Percentiles rank a stretch among this genome's conserved stretches.
Evolutionary conservation across 805 yeast genomes (phyloP).

Genomic region (Nakazawaea wyomingensis): DNA sequence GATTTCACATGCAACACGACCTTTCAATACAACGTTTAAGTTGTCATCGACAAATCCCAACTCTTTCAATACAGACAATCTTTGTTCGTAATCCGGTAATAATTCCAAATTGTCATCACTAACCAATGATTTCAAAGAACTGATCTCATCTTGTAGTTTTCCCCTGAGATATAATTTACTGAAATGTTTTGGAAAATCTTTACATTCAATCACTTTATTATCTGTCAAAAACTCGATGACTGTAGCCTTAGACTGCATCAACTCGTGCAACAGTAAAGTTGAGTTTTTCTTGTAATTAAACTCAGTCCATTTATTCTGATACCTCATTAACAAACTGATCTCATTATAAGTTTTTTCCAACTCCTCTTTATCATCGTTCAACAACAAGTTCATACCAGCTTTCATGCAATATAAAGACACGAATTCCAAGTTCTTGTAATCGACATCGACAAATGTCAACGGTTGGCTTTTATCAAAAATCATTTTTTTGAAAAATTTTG

Average conservation of each 20-base stretch:
- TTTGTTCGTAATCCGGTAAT: constrained; percentile 89
- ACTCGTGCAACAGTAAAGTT: constrained; percentile 29
- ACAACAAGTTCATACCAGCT: constrained; percentile 28
- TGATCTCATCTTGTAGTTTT: constrained; percentile 45
- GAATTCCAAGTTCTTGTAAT: constrained; percentile 36
- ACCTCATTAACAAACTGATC: constrained; percentile 29
- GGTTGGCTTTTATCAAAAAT: constrained; percentile 8
- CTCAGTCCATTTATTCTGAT: constrained; percentile 39
- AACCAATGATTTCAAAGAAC: constrained; percentile 51
- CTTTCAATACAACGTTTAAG: constrained; percentile 77
- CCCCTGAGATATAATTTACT: constrained; percentile 40
- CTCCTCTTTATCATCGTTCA: constrained; percentile 31
- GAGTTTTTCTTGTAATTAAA: constrained; percentile 33
- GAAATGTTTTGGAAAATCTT: constrained; percentile 41
- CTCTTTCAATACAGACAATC: constrained; percentile 71
- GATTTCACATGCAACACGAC: constrained; percentile 90
- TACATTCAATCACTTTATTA: constrained; percentile 26
- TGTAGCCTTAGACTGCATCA: constrained; percentile 32
- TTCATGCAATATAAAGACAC: constrained; percentile 34
- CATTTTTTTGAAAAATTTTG: constrained; percentile 31
- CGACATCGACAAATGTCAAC: constrained; percentile 31
- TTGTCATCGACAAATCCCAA: constrained; percentile 75
- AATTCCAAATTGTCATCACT: constrained; percentile 87
- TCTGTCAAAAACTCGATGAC: constrained; percentile 15
- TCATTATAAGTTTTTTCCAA: constrained; percentile 32